Percentiles rank a stretch among this genome's conserved stretches.
Conservation (phyloP, 441 rosid species). For the Adansonia madagascariensis region DNA sequence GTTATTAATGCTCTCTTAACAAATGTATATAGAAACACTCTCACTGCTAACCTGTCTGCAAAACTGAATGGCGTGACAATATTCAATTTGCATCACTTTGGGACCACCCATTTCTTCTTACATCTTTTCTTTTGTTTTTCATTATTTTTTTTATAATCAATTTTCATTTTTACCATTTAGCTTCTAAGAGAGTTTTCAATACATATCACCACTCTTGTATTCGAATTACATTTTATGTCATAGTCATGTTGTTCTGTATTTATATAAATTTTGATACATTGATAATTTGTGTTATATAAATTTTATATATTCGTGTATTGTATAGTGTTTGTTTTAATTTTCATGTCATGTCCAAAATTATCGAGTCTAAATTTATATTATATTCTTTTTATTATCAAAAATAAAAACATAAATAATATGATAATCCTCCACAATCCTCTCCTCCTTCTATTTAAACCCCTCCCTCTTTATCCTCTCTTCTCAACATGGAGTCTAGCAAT, state of each 20-base stretch:
- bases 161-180: too few relatives aligned
- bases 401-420: neutral
- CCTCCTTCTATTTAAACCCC: constrained; percentile 46
- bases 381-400: neutral
- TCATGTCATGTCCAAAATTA: too few relatives aligned
- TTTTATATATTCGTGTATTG: too few relatives aligned
- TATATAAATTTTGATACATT: too few relatives aligned
- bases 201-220: too few relatives aligned
- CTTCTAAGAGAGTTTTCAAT: too few relatives aligned
- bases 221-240: too few relatives aligned
- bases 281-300: too few relatives aligned
- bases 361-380: neutral
- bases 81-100: neutral
- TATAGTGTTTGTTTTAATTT: too few relatives aligned
- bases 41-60: neutral
- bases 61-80: neutral
- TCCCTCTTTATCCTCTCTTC: constrained; percentile 37
- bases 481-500: constrained; percentile 18
- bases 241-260: too few relatives aligned
- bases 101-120: neutral
- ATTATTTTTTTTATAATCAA: too few relatives aligned
- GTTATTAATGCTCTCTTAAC: neutral
- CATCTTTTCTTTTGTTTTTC: neutral
- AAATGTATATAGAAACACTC: neutral
- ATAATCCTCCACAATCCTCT: constrained; percentile 24